Evolutionary conservation across 768 basidiomycete genomes (phyloP).

Genomic region (Punctularia strigosozonata): DNA sequence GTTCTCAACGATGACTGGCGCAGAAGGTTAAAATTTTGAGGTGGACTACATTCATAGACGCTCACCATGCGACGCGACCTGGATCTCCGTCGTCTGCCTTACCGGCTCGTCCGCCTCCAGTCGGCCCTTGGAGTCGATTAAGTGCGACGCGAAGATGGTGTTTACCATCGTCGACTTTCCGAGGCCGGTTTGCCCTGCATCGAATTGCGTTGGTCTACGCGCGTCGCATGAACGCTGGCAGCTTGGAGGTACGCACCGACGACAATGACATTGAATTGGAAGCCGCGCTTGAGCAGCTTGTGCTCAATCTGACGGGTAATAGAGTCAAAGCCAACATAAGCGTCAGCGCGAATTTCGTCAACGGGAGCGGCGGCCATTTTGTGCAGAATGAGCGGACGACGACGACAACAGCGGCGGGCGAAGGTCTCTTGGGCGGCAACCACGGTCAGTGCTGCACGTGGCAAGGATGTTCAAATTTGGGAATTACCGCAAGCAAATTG

Average conservation of each 20-base stretch:
- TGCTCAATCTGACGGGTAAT: slow-evolving; percentile 98
- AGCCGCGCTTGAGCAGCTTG: slow-evolving; percentile 97
- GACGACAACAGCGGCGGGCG: neutral
- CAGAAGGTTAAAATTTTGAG: neutral
- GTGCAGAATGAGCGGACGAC: neutral
- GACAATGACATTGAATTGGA: slow-evolving; percentile 98
- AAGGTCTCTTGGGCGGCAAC: too few species aligned
- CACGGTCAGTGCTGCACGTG: neutral
- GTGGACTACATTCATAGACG: slow-evolving; percentile 7
- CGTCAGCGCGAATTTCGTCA: slow-evolving; percentile 80
- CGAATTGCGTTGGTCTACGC: slow-evolving; percentile 2
- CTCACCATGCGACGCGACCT: slow-evolving; percentile 87
- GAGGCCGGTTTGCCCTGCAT: slow-evolving; percentile 85
- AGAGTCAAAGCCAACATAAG: slow-evolving; percentile 96
- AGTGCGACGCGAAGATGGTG: slow-evolving; percentile 97
- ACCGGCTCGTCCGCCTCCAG: slow-evolving; percentile 79
- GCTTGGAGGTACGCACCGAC: slow-evolving; percentile 55
- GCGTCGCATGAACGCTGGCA: neutral
- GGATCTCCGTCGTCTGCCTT: slow-evolving; percentile 94
- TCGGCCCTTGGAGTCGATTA: slow-evolving; percentile 96
- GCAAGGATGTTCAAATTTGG: neutral
- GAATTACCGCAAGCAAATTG: neutral
- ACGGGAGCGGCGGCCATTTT: slow-evolving; percentile 33
- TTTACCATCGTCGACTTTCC: slow-evolving; percentile 99
- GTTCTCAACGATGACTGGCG: slow-evolving; percentile 86